These are phyloP conservation scores for Spathaspora arborariae DNA, from an alignment of 805 yeast species.

Conservation along the genomic window DNA sequence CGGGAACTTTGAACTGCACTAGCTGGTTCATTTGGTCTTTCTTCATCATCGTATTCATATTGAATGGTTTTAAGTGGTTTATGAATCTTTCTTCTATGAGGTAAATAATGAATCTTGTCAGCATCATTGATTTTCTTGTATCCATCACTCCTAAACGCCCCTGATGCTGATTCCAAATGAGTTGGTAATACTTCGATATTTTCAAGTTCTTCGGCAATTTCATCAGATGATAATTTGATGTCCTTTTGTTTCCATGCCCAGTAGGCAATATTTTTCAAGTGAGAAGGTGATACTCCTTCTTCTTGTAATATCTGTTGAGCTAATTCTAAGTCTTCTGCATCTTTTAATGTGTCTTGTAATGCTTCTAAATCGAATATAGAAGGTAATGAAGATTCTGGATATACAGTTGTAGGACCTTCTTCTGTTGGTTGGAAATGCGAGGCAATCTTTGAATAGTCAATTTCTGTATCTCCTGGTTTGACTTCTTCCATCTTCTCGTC, in stretches of 20 bases:
- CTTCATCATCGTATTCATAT: constrained; percentile 50
- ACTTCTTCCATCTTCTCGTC: constrained; percentile 13
- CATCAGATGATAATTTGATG: constrained; percentile 11
- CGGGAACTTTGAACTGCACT: constrained; percentile 61
- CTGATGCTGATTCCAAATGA: constrained; percentile 42
- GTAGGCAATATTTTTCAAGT: constrained; percentile 39
- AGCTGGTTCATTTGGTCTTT: constrained; percentile 6
- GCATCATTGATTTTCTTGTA: constrained; percentile 69
- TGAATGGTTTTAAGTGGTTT: constrained; percentile 74
- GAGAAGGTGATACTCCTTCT: constrained; percentile 4
- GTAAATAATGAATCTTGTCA: constrained; percentile 70
- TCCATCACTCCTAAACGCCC: constrained; percentile 71
- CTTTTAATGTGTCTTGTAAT: constrained; percentile 56
- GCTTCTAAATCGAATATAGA: constrained; percentile 40
- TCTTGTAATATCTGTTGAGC: constrained; percentile 43
- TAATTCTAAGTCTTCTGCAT: constrained; percentile 67
- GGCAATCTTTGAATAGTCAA: constrained; percentile 26
- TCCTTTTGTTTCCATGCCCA: constrained; percentile 67
- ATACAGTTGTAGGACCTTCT: constrained; percentile 53
- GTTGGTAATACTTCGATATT: constrained; percentile 24
- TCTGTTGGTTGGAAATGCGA: constrained; percentile 49
- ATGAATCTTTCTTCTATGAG: constrained; percentile 70
- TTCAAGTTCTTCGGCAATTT: constrained; percentile 27
- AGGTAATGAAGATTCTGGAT: constrained; percentile 30
- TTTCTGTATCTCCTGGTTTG: constrained; percentile 15